Percentiles rank a stretch among this genome's conserved stretches.
Evolutionary conservation across 352 stramenopile genomes (phyloP).

Genomic region (Globisporangium paroecandrum): DNA sequence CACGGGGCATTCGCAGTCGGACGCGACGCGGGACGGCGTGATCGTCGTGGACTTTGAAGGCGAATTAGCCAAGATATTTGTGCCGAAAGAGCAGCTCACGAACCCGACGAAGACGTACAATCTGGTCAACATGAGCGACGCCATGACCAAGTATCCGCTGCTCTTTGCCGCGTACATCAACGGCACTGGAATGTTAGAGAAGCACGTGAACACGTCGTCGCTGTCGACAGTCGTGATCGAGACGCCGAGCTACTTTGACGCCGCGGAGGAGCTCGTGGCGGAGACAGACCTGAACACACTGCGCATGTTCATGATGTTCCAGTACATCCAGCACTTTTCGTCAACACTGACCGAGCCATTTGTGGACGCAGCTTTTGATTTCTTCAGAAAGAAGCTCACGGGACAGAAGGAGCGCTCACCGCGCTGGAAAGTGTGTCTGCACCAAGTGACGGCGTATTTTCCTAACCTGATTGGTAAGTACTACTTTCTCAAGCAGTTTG

Average conservation of each 20-base stretch:
- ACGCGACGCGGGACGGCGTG: conserved; percentile 34
- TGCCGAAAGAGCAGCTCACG: conserved; percentile 86
- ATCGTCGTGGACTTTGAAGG: conserved; percentile 86
- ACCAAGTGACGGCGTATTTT: conserved; percentile 41
- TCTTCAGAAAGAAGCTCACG: conserved; percentile 74
- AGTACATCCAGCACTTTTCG: conserved; percentile 46
- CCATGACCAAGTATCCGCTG: conserved; percentile 42
- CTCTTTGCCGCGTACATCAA: conserved; percentile 52
- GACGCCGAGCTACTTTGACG: conserved; percentile 52
- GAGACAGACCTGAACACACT: conserved; percentile 42
- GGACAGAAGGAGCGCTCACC: conserved; percentile 86
- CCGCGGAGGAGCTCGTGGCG: conserved; percentile 46
- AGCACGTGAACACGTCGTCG: conserved; percentile 28
- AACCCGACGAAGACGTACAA: conserved; percentile 91
- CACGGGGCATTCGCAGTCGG: conserved; percentile 29
- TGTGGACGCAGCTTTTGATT: conserved; percentile 87
- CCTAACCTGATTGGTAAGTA: conserved; percentile 85
- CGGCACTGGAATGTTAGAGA: conserved; percentile 35
- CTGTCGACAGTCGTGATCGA: conserved; percentile 45
- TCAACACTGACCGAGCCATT: conserved; percentile 63
- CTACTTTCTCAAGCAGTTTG: conserved; percentile 89
- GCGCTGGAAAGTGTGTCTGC: conserved; percentile 89
- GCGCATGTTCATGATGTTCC: conserved; percentile 47
- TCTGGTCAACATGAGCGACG: conserved; percentile 66
- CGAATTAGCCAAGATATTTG: conserved; percentile 72